Evolutionary conservation across 345 rosid genomes (phyloP).

Genomic region (Eucalyptus lansdowneana): DNA sequence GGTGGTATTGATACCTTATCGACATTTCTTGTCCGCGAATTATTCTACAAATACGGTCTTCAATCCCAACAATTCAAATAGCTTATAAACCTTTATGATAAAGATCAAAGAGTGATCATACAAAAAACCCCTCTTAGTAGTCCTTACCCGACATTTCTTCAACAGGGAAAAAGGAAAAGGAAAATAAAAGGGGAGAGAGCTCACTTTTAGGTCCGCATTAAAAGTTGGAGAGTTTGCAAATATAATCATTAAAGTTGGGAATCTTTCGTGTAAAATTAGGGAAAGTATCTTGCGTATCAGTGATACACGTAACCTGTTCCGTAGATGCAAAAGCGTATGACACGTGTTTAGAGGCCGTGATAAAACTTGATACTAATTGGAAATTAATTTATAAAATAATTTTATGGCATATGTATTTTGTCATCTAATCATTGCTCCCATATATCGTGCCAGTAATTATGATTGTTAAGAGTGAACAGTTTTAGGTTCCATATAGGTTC

Average conservation of each 20-base stretch:
- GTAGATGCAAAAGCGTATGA: background rate
- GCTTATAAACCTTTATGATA: background rate
- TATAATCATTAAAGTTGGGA: background rate
- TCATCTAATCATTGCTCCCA: too few relatives aligned
- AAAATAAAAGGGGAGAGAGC: background rate
- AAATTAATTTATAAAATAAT: too few relatives aligned
- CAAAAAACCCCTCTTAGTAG: background rate
- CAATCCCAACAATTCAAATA: background rate
- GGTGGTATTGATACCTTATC: background rate
- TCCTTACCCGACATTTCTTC: background rate
- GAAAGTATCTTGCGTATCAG: background rate
- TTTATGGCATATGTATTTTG: too few relatives aligned
- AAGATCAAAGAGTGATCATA: background rate
- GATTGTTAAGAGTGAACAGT: too few relatives aligned
- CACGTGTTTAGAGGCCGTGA: background rate
- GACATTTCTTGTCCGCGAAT: background rate
- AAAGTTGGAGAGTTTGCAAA: background rate
- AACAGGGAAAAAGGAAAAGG: background rate
- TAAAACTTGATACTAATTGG: background rate
- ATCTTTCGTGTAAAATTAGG: background rate
- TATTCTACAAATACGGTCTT: background rate
- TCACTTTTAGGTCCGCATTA: background rate
- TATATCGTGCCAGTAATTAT: too few relatives aligned
- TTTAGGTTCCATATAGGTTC: too few relatives aligned
- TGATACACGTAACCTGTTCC: background rate